phyloP scores from a whole-genome alignment of 345 rosid species.

The Ailanthus altissimus region DNA sequence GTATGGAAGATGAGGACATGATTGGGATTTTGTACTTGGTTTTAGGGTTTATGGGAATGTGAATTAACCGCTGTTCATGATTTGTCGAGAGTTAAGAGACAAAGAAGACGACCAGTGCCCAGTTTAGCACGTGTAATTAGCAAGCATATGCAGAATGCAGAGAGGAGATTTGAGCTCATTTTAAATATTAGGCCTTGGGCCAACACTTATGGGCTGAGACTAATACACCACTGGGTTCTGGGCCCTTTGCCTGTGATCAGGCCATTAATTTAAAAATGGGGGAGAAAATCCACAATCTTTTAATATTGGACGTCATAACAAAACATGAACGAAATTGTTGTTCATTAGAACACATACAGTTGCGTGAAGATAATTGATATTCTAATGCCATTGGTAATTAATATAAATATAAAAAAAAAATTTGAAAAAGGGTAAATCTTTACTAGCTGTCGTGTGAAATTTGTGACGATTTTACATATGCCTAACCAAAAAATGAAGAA shows the following conservation, averaged over 20 bases:
- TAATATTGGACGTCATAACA: no score
- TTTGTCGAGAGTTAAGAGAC: background rate
- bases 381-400: background rate
- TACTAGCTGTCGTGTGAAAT: background rate
- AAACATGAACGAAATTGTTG: background rate
- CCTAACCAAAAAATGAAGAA: slow-evolving; percentile 9
- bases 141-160: background rate
- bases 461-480: background rate
- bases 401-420: background rate
- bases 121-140: background rate
- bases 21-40: background rate
- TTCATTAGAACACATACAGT: background rate
- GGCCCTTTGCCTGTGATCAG: background rate
- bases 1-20: slow-evolving; percentile 53
- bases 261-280: background rate
- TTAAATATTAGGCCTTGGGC: background rate
- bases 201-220: background rate
- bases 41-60: background rate
- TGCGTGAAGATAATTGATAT: background rate
- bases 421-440: background rate
- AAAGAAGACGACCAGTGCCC: background rate
- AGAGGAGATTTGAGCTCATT: no score
- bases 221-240: background rate
- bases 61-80: background rate
- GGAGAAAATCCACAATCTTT: no score